A percentile compares a stretch with the other conserved stretches of the same genome.
Evolutionary conservation across 75 land plant genomes (phyloP).

Genomic region (Selaginella moellendorffii): DNA sequence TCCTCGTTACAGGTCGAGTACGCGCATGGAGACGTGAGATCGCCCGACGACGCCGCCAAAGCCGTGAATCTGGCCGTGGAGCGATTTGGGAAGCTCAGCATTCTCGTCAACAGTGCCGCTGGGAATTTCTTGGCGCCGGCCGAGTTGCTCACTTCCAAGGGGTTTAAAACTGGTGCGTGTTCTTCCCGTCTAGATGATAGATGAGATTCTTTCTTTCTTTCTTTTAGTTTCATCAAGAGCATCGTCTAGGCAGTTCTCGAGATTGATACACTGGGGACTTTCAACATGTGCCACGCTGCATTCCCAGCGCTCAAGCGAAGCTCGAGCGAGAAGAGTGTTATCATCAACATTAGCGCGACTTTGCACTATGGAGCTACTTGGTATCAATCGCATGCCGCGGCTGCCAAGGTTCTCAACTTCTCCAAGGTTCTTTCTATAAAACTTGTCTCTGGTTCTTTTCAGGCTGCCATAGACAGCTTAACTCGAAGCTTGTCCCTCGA

Average conservation of each 20-base stretch:
- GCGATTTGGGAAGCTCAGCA: conserved; percentile 14
- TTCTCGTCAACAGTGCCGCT: conserved; percentile 15
- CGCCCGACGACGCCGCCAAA: conserved; percentile 4
- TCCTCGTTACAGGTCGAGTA: conserved; percentile 8
- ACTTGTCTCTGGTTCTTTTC: neutral
- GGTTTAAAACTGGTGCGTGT: conserved; percentile 16
- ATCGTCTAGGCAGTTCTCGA: conserved; percentile 12
- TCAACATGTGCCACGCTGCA: conserved; percentile 20
- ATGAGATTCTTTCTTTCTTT: neutral
- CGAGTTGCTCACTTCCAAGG: conserved; percentile 13
- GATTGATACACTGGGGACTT: conserved; percentile 18
- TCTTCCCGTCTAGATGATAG: neutral
- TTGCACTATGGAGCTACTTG: conserved; percentile 21
- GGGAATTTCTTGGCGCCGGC: conserved; percentile 18
- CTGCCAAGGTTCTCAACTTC: conserved; percentile 15
- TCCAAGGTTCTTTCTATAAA: neutral
- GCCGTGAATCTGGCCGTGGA: conserved; percentile 8
- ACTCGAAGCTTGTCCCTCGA: conserved; percentile 15
- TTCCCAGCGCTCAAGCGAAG: conserved; percentile 1
- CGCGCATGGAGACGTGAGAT: conserved; percentile 18
- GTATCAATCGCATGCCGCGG: conserved; percentile 20
- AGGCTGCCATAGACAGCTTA: conserved; percentile 23
- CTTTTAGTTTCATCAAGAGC: neutral
- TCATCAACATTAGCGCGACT: conserved; percentile 20
- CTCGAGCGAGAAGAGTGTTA: conserved; percentile 7